These are phyloP conservation scores for Ricinus communis DNA, from an alignment of 345 rosid species.

Conservation along the genomic window DNA sequence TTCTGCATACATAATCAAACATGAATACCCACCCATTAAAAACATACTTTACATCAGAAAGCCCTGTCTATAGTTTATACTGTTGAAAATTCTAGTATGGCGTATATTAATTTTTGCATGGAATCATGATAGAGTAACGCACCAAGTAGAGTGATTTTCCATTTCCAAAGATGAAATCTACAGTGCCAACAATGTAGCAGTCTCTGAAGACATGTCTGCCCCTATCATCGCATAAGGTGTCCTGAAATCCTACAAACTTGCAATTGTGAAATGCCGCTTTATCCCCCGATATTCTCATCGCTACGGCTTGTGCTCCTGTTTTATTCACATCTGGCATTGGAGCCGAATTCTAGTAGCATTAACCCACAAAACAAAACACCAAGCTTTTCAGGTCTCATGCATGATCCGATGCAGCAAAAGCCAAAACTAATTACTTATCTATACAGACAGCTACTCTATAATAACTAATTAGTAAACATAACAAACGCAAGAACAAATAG, in stretches of 20 bases:
- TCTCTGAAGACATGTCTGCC: conserved; percentile 48
- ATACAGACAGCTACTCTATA: too few relatives aligned
- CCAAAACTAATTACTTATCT: too few relatives aligned
- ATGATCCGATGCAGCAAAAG: too few relatives aligned
- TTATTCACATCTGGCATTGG: conserved; percentile 44
- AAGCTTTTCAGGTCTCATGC: too few relatives aligned
- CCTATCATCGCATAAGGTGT: conserved; percentile 49
- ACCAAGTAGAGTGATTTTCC: conserved; percentile 54
- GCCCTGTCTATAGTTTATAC: too few relatives aligned
- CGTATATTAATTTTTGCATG: neutral
- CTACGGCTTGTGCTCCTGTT: conserved; percentile 47
- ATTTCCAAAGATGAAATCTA: conserved; percentile 52
- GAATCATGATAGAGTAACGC: neutral
- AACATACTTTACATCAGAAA: too few relatives aligned
- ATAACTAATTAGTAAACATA: too few relatives aligned
- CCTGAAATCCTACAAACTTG: conserved; percentile 45
- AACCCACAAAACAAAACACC: neutral
- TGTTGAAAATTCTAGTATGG: too few relatives aligned
- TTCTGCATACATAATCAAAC: conserved; percentile 22
- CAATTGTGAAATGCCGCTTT: conserved; percentile 47
- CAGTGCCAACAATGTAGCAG: conserved; percentile 46
- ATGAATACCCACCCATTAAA: neutral
- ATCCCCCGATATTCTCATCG: conserved; percentile 48
- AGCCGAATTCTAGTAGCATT: conserved; percentile 33
- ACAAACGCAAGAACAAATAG: too few relatives aligned